Evolutionary conservation across 1,139 yeast genomes (phyloP).

Genomic region (Protomyces inouyei): DNA sequence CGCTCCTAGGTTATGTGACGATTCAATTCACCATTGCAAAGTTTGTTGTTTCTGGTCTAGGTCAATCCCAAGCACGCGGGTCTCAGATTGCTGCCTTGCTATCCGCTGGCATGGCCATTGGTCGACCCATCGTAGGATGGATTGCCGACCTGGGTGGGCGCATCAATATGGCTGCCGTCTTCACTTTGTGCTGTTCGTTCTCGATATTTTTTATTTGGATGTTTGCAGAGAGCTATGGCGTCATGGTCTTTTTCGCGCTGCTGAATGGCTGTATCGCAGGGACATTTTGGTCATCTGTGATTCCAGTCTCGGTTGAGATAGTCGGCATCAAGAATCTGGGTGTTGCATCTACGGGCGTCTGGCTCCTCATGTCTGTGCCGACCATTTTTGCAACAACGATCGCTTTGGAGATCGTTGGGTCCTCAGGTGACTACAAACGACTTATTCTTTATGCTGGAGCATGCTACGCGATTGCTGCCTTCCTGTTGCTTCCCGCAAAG

Average conservation of each 20-base stretch:
- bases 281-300: conserved; percentile 42
- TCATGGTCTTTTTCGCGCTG: conserved; percentile 48
- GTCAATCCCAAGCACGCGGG: conserved; percentile 53
- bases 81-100: conserved; percentile 57
- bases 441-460: conserved; percentile 23
- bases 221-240: conserved; percentile 53
- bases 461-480: conserved; percentile 2
- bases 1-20: conserved; percentile 55
- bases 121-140: conserved; percentile 60
- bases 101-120: conserved; percentile 60
- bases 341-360: conserved; percentile 58
- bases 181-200: conserved; percentile 38
- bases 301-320: conserved; percentile 48
- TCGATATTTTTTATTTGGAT: conserved; percentile 56
- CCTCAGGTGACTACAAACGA: conserved; percentile 5
- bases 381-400: conserved; percentile 44
- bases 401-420: conserved; percentile 32
- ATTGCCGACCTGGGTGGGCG: conserved; percentile 58
- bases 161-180: conserved; percentile 46
- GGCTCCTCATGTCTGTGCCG: conserved; percentile 47
- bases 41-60: conserved; percentile 54
- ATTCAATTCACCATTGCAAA: conserved; percentile 59
- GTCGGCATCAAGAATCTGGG: conserved; percentile 49
- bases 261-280: conserved; percentile 53
- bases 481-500: conserved; percentile 7